phyloP scores from a whole-genome alignment of 768 basidiomycete genomes.

The Gymnopilus dilepis region DNA sequence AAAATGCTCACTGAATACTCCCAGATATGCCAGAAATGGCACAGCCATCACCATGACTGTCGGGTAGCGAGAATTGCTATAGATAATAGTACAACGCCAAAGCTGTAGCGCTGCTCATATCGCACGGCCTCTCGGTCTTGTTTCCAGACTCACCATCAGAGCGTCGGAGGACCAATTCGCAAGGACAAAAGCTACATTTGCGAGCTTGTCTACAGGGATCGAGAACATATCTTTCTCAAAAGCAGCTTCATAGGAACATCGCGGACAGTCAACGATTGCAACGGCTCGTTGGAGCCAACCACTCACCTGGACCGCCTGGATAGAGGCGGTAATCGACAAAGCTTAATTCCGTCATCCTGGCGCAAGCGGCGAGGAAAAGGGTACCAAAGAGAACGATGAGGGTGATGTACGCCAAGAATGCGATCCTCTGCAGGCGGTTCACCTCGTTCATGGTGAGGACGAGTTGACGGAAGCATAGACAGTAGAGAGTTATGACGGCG shows the following conservation, averaged over 20 bases:
- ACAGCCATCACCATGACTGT: constrained; percentile 3
- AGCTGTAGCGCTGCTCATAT: no score
- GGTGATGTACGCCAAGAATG: constrained; percentile 5
- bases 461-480: constrained; percentile 13
- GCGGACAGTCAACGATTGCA: background rate
- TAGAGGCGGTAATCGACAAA: constrained; percentile 8
- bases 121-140: no score
- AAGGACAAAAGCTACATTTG: constrained; percentile 13
- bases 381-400: constrained; percentile 9
- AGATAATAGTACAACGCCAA: constrained; percentile 15
- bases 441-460: background rate
- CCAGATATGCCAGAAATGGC: constrained; percentile 11
- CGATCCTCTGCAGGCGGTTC: constrained; percentile 2
- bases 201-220: constrained; percentile 13
- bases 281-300: no score
- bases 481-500: constrained; percentile 10
- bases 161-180: constrained; percentile 15
- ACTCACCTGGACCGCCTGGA: constrained; percentile 8
- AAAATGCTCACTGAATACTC: constrained; percentile 9
- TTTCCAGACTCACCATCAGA: constrained; percentile 15
- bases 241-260: background rate
- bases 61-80: constrained; percentile 2
- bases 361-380: constrained; percentile 1
- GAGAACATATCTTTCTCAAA: constrained; percentile 13
- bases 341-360: constrained; percentile 9